Percentiles rank a stretch among this genome's conserved stretches.
Conservation (phyloP, 73 alveolate species). For the Breviolum minutum region DNA sequence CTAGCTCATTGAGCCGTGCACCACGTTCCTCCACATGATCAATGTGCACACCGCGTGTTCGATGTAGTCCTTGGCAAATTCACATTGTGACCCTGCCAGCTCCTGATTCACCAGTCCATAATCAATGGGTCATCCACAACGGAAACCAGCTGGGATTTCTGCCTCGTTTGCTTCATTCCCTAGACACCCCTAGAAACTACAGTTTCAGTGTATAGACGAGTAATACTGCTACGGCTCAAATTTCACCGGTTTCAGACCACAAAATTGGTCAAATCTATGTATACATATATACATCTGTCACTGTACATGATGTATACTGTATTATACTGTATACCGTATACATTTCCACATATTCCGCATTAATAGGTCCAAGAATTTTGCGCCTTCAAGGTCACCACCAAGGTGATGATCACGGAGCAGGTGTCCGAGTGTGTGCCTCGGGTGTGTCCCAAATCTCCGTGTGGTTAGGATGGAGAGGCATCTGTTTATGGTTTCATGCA, state of each 20-base stretch:
- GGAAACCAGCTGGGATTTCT: too few species aligned
- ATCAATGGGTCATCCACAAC: neutral
- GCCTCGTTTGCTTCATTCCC: too few species aligned
- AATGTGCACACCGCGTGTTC: conserved; percentile 47
- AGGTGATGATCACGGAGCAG: conserved; percentile 36
- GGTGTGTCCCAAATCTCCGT: neutral
- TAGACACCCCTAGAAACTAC: too few species aligned
- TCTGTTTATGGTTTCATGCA: too few species aligned
- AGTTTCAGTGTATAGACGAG: too few species aligned
- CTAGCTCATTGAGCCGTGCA: neutral
- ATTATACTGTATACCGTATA: neutral
- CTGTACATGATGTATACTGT: too few species aligned
- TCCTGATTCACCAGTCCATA: neutral
- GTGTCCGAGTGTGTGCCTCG: conserved; percentile 73
- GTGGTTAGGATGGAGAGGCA: neutral
- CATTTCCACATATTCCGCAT: neutral
- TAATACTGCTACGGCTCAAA: too few species aligned
- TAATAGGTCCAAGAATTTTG: neutral
- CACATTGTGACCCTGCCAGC: neutral
- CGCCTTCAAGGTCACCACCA: conserved; percentile 26
- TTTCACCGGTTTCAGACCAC: too few species aligned
- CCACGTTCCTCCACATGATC: conserved; percentile 73
- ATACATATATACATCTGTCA: neutral
- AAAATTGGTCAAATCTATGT: neutral
- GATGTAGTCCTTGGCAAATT: neutral